phyloP scores from a whole-genome alignment of 192 early-diverging fungal genomes.

The Piromyces sp. region DNA sequence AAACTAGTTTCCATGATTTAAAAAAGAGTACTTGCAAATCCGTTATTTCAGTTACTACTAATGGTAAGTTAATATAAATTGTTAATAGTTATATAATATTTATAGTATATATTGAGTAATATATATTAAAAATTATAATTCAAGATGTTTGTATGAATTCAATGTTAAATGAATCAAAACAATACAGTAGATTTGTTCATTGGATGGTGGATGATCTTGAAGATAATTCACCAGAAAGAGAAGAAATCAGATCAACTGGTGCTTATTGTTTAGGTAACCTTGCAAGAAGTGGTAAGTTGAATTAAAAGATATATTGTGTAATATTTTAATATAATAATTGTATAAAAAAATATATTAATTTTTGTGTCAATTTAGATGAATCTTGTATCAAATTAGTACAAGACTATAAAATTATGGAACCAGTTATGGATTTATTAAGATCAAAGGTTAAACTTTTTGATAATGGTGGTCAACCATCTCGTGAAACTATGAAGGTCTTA shows the following conservation, averaged over 20 bases:
- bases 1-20: not conserved
- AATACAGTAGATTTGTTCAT: not conserved
- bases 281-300: not conserved
- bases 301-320: too few relatives aligned
- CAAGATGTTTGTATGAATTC: not conserved
- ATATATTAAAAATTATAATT: not conserved
- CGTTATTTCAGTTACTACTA: not conserved
- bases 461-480: not conserved
- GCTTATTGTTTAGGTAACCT: not conserved
- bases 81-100: too few relatives aligned
- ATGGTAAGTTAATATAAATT: not conserved
- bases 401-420: not conserved
- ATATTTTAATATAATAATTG: too few relatives aligned
- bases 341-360: too few relatives aligned
- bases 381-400: not conserved
- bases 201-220: not conserved
- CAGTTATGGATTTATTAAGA: not conserved
- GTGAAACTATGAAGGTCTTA: not conserved
- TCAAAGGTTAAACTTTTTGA: not conserved
- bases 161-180: not conserved
- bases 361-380: too few relatives aligned
- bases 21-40: not conserved
- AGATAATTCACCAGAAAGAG: not conserved
- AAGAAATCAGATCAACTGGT: not conserved
- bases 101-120: too few relatives aligned